Percentiles rank a stretch among this genome's conserved stretches.
These are phyloP conservation scores for Irpex lacteus DNA, from an alignment of 1,284 basidiomycete genomes.

Conservation along the genomic window DNA sequence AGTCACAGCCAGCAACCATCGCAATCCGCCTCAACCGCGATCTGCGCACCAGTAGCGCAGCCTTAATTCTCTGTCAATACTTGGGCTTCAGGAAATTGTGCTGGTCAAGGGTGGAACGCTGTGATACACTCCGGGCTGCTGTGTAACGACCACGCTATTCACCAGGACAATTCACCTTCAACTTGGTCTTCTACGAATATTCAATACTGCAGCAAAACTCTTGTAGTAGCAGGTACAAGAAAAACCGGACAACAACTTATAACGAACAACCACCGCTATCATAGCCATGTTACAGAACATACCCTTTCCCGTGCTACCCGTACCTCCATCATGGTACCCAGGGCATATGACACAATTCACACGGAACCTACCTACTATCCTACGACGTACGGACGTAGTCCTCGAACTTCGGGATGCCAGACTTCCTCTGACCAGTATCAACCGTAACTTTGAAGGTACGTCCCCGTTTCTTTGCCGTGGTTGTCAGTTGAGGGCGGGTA, in stretches of 20 bases:
- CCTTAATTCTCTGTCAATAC: conserved; percentile 5
- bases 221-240: too few relatives aligned
- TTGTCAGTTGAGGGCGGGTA: background rate
- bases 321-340: conserved; percentile 91
- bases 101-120: background rate
- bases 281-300: conserved; percentile 40
- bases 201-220: too few relatives aligned
- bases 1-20: background rate
- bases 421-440: conserved; percentile 92
- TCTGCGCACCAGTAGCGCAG: background rate
- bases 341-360: conserved; percentile 96
- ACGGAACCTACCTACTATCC: conserved; percentile 70
- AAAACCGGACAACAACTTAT: too few relatives aligned
- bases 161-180: background rate
- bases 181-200: background rate
- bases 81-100: background rate
- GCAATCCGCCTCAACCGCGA: background rate
- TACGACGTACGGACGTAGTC: conserved; percentile 86
- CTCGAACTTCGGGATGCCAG: conserved; percentile 94
- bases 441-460: conserved; percentile 80
- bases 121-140: background rate
- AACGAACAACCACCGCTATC: too few relatives aligned
- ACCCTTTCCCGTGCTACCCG: conserved; percentile 56
- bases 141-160: too few relatives aligned
- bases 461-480: background rate